Base-by-base conservation (phyloP, 331 rosid genomes). In the Arachis monticola region DNA sequence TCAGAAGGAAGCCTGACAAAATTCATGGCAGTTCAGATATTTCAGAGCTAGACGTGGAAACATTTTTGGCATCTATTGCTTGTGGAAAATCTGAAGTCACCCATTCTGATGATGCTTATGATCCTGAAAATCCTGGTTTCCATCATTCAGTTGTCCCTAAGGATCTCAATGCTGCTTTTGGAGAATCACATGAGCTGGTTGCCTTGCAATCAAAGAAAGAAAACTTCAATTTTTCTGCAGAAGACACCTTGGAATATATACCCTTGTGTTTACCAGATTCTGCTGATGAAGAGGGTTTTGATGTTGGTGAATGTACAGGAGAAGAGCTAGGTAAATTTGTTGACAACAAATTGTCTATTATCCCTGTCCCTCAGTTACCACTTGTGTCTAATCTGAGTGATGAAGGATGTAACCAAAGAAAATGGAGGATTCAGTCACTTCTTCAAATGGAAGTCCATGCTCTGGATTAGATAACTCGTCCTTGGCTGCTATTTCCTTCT, bases 41-140 rank as follows among this genome's bases (percentile, higher is more conserved):
- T 64, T 57, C 56, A 7, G 64, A 58, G 70, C 58, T 52, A 65
- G 79, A 73, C 58, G 42, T 17, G 58, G 76, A 63, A 69, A 53
- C 56, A 31, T 69, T 52, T 42, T 31, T 48, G 32, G 71, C 71
- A 70, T 62, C 48, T 48, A 5, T 57, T 60, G 60, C 74, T 71
- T 46, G 53, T 17, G 42, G 60, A 31, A 57, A 58, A 47, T 45
- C 61, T 81, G 63, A 67, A 61, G 41, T 27, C 79, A 53, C 65
- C 52, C 62, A 14, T 41, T 76, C 35, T 53, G 51, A 52, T 64
- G 73, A 45, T 60, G 69, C 73, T 67, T 73, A 78, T 78, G 83
- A 78, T 74, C 86, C 80, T 50, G 80, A 82, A 48, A 27, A 74
- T 62, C 86, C 80, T 63, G 75, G 78, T 81, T 74, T 61, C 66